phyloP scores from a whole-genome alignment of 441 rosid genomes.

The Bocquillonia castaneifolia region DNA sequence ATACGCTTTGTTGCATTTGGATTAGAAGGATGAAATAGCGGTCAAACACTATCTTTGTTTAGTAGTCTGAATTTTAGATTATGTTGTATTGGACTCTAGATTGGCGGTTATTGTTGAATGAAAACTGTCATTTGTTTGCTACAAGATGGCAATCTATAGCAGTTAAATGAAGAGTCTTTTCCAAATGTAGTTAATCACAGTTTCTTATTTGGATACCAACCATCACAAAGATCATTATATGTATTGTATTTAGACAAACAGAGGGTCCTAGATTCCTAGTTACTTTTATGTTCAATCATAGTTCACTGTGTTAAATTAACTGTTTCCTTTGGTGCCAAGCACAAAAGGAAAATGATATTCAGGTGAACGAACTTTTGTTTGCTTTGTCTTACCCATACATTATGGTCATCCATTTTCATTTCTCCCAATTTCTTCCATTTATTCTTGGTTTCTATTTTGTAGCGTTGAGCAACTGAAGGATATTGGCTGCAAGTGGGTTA shows the following conservation, averaged over 20 bases:
- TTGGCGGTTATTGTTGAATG: not conserved
- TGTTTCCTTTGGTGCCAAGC: not conserved
- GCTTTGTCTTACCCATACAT: not conserved
- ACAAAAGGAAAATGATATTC: not conserved
- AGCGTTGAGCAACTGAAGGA: slow-evolving; percentile 93
- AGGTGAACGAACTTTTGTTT: slow-evolving; percentile 2
- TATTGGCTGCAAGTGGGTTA: slow-evolving; percentile 91
- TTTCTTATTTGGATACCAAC: not conserved
- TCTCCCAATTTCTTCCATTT: not conserved
- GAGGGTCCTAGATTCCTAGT: not conserved
- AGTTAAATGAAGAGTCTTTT: not conserved
- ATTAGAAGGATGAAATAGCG: not conserved
- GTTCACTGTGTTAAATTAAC: not conserved
- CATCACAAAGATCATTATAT: not conserved
- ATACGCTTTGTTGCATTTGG: not conserved
- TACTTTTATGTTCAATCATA: not conserved
- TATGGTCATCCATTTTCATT: not conserved
- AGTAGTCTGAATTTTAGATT: not conserved
- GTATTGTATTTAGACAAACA: not conserved
- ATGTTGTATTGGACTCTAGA: not conserved
- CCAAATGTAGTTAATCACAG: not conserved
- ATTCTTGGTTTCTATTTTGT: slow-evolving; percentile 22
- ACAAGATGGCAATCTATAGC: not conserved
- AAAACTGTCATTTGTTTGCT: not conserved
- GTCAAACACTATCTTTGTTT: not conserved